Evolutionary conservation across 768 basidiomycete species (phyloP).

Genomic region (Amanita molliuscula): DNA sequence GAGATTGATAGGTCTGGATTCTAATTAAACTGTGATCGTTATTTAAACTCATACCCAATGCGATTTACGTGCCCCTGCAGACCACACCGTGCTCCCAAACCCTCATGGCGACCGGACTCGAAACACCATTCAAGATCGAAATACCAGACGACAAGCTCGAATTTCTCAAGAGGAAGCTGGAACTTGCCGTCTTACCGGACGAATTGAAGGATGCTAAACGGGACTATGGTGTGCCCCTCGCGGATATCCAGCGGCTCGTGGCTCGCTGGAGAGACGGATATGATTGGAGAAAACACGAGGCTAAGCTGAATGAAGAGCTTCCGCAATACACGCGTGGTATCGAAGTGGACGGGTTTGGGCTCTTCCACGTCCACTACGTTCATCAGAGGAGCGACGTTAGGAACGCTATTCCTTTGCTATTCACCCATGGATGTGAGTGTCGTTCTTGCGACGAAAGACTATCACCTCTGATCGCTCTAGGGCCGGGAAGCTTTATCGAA

Average conservation of each 20-base stretch:
- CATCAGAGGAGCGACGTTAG: constrained; percentile 36
- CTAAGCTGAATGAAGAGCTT: constrained; percentile 34
- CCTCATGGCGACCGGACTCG: constrained; percentile 10
- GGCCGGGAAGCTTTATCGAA: constrained; percentile 54
- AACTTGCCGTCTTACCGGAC: constrained; percentile 29
- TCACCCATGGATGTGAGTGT: constrained; percentile 42
- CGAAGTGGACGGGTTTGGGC: constrained; percentile 33
- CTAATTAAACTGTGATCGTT: not conserved
- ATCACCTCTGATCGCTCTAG: constrained; percentile 19
- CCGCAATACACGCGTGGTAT: constrained; percentile 50
- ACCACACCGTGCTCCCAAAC: not conserved
- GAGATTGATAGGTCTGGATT: not conserved
- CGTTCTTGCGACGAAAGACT: not conserved
- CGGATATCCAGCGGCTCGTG: constrained; percentile 36
- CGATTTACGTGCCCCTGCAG: not conserved
- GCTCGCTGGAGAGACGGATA: constrained; percentile 38
- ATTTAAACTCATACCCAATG: not conserved
- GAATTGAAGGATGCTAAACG: constrained; percentile 24
- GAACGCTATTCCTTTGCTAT: constrained; percentile 34
- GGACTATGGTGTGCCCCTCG: constrained; percentile 39
- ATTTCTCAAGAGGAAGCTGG: constrained; percentile 27
- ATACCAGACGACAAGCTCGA: constrained; percentile 26
- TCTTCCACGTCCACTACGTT: constrained; percentile 44
- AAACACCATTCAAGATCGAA: constrained; percentile 27
- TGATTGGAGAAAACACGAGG: constrained; percentile 47